Evolutionary conservation across 805 yeast genomes (phyloP), one percentile per base, ranked within the genome.

Genomic region (Ogataea zsoltii): DNA sequence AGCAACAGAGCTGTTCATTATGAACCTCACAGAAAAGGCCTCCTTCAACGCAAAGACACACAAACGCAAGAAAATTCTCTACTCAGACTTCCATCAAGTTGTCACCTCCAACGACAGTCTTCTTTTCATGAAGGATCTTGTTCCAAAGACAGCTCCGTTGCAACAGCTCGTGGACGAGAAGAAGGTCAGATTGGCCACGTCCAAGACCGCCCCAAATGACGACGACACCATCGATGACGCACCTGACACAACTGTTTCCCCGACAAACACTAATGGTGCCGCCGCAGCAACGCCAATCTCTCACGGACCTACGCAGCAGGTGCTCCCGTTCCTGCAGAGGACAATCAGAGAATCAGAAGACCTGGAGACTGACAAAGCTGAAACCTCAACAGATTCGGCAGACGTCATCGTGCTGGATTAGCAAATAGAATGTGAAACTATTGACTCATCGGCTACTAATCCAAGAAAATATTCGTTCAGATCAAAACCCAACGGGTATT

Each of bases 1-100:
- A n/a, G 90, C 94, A 7, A 80, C 92, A 0, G 94, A 87, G 56
- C 65, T 85, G 17, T 87, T 87, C 58, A 73, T 86, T 17, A 83
- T 82, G 62, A 78, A 80, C 57, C 72, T 86, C 49, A 75, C 87
- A 1, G 88, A 83, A 58, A 88, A 84, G 58, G 90, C 94, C 0
- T 70, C 80, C 5, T 64, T 82, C 45, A 69, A 73, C 17, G 86
- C 95, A 26, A 78, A 80, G 54, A 69, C 80, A 30, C 85, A 80
- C 23, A 80, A 80, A 50, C 68, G 92, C 37, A 83, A 84, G 69
- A 83, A 82, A 53, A 66, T 88, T n/a, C 75, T 72, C 44, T 88
- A 88, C 62, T 73, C 76, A 39, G 95, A 87, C 61, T 78, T 86
- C 58, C 77, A 88, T 30, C 68, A 70, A 33, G 88, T 85, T 1